A percentile compares a stretch with the other conserved stretches of the same genome.
Evolutionary conservation across 1,284 basidiomycete genomes (phyloP).

Genomic region (Cerrena zonata): DNA sequence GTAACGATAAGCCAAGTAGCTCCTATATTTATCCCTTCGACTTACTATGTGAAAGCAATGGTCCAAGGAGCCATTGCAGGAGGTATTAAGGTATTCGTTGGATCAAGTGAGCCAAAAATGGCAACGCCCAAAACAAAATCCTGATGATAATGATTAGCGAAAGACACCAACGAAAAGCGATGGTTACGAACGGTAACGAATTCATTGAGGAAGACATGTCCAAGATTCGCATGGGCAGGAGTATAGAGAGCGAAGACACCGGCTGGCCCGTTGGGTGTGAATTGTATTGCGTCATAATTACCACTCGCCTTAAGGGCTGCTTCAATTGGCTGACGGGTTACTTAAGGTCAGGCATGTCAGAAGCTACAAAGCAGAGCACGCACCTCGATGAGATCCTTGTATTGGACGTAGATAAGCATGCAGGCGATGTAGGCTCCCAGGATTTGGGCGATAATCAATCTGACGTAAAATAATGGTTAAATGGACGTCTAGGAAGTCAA

Average conservation of each 20-base stretch:
- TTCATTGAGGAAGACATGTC: constrained; percentile 58
- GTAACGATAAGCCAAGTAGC: background rate
- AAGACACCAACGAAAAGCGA: background rate
- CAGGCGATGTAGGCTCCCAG: constrained; percentile 58
- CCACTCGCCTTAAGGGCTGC: constrained; percentile 38
- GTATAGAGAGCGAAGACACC: constrained; percentile 58
- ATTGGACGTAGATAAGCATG: constrained; percentile 56
- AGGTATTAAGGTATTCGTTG: background rate
- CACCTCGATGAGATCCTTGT: constrained; percentile 43
- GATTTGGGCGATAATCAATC: constrained; percentile 60
- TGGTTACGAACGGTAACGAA: constrained; percentile 49
- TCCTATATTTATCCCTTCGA: background rate
- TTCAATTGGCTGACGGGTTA: constrained; percentile 33
- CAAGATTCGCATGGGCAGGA: constrained; percentile 42
- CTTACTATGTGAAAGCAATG: constrained; percentile 1
- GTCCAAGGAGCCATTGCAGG: background rate
- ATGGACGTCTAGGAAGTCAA: too few relatives aligned
- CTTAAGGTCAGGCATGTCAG: background rate
- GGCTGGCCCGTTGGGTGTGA: constrained; percentile 53
- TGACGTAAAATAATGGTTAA: constrained; percentile 20
- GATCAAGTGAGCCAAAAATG: background rate
- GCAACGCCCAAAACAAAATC: background rate
- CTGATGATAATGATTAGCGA: background rate
- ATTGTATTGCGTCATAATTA: constrained; percentile 37
- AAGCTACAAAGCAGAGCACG: constrained; percentile 10